Evolutionary conservation across 2,329 filamentous ascomycete species (phyloP), one percentile per base, ranked within the genome.

Genomic region (Xylaria sp.): DNA sequence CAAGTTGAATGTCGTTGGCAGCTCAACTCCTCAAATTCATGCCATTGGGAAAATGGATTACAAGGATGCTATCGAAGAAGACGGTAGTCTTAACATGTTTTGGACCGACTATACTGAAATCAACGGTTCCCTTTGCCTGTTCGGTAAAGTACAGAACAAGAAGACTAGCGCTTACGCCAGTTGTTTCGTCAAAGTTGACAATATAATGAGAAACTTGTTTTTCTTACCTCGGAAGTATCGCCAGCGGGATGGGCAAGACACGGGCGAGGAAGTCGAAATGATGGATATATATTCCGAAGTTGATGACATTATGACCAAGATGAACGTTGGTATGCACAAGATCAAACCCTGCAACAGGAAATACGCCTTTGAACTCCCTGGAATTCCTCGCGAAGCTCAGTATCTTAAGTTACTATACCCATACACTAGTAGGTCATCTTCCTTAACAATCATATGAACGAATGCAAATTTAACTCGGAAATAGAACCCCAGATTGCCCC

Each of bases 341-440:
- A 95, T 97, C 84, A 99, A 98, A 83, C 86, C 90, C 4, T 96
- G 91, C 80, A 91, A 89, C 8, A 88, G 96, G 71, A 98, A 97
- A 79, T 99, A 99, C 78, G 96, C 96, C 0, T 99, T 99, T 79
- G 96, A 99, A 80, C 83, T 99, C 62, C 88, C 91, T 0, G 92
- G 90, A 63, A 90, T 99, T 66, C 96, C 96, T 1, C 94, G 91
- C 78, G 94, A 98, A 81, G 90, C 89, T 1, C 90, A 97, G 72
- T 99, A 99, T 78, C 85, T 99, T 73, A 98, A 99, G 81, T 86
- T 98, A n/a, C 85, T 98, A 25, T 99, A 99, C 77, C 93, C 95
- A 3, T 99, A 99, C 78, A 91, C 92, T 72, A 97, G 87, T 89
- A 78, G 80, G 84, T 81, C 4, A 15, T 44, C 25, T 28, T 10